Percentiles rank a stretch among this genome's conserved stretches.
Conservation (phyloP, 2,329 filamentous ascomycete species). For the Orbilia brochopaga region DNA sequence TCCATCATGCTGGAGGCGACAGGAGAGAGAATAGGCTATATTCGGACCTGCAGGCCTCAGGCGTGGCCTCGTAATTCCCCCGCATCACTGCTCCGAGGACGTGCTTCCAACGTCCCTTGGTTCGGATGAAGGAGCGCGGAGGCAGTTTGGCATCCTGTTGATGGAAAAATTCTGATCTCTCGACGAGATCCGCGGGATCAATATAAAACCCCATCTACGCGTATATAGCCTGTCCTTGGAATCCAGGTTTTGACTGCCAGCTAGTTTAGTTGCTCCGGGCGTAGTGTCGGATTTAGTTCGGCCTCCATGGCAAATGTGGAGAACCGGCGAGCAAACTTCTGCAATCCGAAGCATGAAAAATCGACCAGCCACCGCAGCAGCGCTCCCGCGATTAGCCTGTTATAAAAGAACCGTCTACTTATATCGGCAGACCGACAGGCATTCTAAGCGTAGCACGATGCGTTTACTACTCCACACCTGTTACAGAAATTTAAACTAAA, state of each 20-base stretch:
- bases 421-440: not conserved
- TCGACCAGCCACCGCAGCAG: no score
- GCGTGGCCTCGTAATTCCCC: conserved; percentile 3
- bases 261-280: no score
- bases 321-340: no score
- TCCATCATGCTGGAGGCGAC: not conserved
- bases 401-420: not conserved
- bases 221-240: no score
- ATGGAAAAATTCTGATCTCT: conserved; percentile 3
- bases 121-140: not conserved
- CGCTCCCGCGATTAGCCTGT: conserved; percentile 1
- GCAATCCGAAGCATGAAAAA: no score
- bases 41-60: conserved; percentile 2
- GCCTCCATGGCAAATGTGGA: no score
- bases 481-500: conserved; percentile 5
- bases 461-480: not conserved
- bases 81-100: conserved; percentile 1
- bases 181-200: not conserved
- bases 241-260: no score
- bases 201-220: no score
- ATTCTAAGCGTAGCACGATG: conserved; percentile 1
- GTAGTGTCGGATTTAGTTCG: no score
- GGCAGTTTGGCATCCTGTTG: conserved; percentile 1
- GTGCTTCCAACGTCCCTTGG: not conserved
- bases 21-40: conserved; percentile 1